Conservation (phyloP, 225 moss, liverwort and hornwort species). For the Bryoerythrophyllum caledonicum region DNA sequence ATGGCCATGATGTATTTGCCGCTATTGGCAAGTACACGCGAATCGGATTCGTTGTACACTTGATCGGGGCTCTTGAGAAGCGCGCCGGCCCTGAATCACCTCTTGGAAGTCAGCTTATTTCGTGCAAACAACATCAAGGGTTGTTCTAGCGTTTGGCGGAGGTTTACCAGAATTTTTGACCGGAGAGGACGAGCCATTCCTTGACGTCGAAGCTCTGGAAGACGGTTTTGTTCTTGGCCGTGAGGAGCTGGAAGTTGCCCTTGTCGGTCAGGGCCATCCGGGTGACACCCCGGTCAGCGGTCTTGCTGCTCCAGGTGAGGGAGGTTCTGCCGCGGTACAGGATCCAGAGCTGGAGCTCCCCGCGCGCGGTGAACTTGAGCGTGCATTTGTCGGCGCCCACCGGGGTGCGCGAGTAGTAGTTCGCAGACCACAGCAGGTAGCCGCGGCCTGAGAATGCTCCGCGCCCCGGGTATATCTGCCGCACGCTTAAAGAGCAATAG, state of each 20-base stretch:
- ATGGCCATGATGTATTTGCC: slow-evolving; percentile 6
- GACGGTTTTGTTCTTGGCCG: neutral
- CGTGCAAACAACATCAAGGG: no score
- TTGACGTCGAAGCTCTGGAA: slow-evolving; percentile 10
- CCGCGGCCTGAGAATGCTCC: neutral
- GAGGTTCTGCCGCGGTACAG: neutral
- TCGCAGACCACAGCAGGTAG: slow-evolving; percentile 21
- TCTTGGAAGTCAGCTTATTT: no score
- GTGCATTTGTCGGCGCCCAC: slow-evolving; percentile 5
- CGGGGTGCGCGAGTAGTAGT: neutral
- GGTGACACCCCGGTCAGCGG: slow-evolving; percentile 1
- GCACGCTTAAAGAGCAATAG: slow-evolving; percentile 21
- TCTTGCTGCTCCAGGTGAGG: slow-evolving; percentile 9
- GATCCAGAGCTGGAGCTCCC: slow-evolving; percentile 17
- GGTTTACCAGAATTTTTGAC: neutral
- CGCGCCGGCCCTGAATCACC: neutral
- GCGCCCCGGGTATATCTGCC: slow-evolving; percentile 6
- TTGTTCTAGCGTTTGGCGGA: no score
- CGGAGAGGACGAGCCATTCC: slow-evolving; percentile 8
- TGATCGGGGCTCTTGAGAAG: neutral
- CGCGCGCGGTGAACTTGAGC: neutral
- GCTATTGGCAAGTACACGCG: neutral
- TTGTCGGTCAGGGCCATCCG: neutral
- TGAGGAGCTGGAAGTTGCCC: slow-evolving; percentile 9
- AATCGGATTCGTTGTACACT: neutral